Evolutionary conservation across 2,329 filamentous ascomycete genomes (phyloP).

Genomic region (Claviceps cyperi): DNA sequence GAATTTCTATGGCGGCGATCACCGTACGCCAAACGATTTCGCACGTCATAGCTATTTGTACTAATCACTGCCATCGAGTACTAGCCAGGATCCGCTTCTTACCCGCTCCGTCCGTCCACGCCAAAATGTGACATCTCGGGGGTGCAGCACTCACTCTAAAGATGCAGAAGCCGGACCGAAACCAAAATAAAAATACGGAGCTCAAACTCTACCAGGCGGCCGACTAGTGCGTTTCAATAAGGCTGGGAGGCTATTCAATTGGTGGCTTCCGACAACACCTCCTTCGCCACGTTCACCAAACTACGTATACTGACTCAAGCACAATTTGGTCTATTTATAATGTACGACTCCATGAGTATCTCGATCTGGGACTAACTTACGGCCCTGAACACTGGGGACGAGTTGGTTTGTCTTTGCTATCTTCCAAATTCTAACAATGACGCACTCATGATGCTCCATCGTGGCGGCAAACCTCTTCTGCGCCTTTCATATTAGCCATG

Average conservation of each 20-base stretch:
- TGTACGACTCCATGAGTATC: not conserved
- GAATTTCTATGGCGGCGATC: not conserved
- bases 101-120: not conserved
- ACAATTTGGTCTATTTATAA: not conserved
- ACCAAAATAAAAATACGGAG: not conserved
- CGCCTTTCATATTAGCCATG: not conserved
- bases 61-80: not conserved
- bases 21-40: not conserved
- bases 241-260: not conserved
- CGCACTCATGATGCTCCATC: not conserved
- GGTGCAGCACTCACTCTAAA: not conserved
- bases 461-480: not conserved
- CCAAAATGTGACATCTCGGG: not conserved
- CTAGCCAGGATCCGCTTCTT: not conserved
- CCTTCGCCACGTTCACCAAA: not conserved
- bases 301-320: not conserved
- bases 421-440: not conserved
- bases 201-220: not conserved
- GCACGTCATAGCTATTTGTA: not conserved
- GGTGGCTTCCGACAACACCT: not conserved
- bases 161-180: not conserved
- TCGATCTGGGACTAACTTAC: not conserved
- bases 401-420: not conserved
- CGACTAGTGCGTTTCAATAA: not conserved
- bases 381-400: not conserved